Evolutionary conservation across 345 rosid species (phyloP), one percentile per base, ranked within the genome.

Genomic region (Lepidium africanum): DNA sequence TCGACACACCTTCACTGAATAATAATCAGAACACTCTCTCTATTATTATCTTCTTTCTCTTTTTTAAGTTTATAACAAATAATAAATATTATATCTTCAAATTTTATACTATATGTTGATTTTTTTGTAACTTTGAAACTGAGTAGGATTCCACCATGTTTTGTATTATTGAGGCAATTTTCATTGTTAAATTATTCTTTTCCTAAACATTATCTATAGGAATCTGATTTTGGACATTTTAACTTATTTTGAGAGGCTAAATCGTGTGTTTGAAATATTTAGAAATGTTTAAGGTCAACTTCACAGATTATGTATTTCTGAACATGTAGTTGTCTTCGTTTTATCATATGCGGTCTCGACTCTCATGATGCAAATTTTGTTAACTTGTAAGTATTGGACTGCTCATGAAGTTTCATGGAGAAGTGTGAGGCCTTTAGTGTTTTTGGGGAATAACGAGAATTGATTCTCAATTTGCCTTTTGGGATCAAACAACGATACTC

Each of bases 401-500:
- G 30, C 10, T 70, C 42, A 45, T 46, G 35, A 12, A 7, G 55
- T 54, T 54, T 55, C 33, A 55, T 46, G 25, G 46, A 38, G 58
- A 46, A 23, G 36, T 36, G 57, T 46, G 70, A 46, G 50, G 55
- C 15, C 14, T 52, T 52, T 11, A 53, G 32, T 21, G 23, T 21
- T 25, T 3, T 25, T 25, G 45, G 6, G 70, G 54, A 35, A 23
- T 33, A 33, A 10, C 17, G 54, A 51, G 33, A 30, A 10, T 46
- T 45, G 15, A 35, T 51, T 33, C 57, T 69, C 59, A 38, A 9
- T 25, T 69, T 69, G 6, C 16, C 42, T 36, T 46, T 55, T 55
- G 51, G 64, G 70, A 72, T 63, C 65, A 65, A 54, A 55, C 70
- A 72, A 55, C 65, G 36, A 63, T 63, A 54, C 65, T 30, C 74